Base-by-base conservation (phyloP, 305 asterid genomes). In the Fraxinus platypoda region DNA sequence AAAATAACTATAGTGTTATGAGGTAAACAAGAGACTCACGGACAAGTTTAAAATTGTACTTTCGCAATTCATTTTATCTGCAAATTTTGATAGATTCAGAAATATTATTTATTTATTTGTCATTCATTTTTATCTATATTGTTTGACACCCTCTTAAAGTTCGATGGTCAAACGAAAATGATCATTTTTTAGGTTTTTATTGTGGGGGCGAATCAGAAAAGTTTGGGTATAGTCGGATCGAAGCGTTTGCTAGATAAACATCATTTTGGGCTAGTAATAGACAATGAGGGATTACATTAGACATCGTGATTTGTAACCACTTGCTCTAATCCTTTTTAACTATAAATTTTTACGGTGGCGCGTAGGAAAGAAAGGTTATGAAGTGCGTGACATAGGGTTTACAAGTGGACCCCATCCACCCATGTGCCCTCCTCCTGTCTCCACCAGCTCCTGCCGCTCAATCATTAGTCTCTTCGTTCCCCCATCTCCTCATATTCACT, bases 371-470 rank as follows among this genome's bases (percentile, higher is more conserved):
- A 41, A 11, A 9, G 59, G 34, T 15, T 33, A 3, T 12, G n/a
- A 25, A 26, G 74, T 11, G 74, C 74, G 74, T 66, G 35, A 66
- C 35, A 66, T 66, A 66, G 34, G 74, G 74, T 66, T 66, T 66
- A 66, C 6, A 8, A 11, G 74, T 66, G 74, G 74, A 66, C 35
- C 81, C 96, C 97, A 98, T 91, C 96, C 91, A 83, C 96, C 94
- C 99, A 93, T 95, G 98, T 95, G 99, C 95, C 87, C 87, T 88
- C 91, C 85, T 90, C 90, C 97, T 94, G 97, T 93, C 97, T 89
- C 98, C 98, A 94, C 94, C 97, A 93, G 87, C 91, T 88, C 87
- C 91, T 91, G 95, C 94, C 93, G 81, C 90, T 94, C 97, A 93
- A 93, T 93, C 90, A 94, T 94, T 94, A 86, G 90, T 78, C 68